phyloP scores from a whole-genome alignment of 176 grass and related monocot species.

The Zoysia japonica region DNA sequence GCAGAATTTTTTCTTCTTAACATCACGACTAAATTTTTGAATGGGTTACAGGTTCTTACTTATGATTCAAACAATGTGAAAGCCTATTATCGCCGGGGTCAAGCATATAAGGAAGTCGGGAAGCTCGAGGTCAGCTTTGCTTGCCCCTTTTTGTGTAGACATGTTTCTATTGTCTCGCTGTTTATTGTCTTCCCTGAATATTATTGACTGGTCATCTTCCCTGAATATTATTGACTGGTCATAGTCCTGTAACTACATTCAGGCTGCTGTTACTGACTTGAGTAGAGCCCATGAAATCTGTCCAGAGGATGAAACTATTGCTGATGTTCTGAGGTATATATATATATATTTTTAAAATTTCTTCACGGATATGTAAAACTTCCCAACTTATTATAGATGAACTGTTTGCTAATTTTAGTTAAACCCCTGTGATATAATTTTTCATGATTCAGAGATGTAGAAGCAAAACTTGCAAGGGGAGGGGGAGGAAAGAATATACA shows the following conservation, averaged over 20 bases:
- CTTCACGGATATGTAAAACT: neutral
- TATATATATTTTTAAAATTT: neutral
- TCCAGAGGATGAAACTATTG: constrained; percentile 97
- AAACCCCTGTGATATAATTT: constrained; percentile 20
- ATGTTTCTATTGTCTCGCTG: constrained; percentile 2
- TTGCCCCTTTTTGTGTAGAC: constrained; percentile 2
- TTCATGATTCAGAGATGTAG: constrained; percentile 48
- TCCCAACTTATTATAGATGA: constrained; percentile 7
- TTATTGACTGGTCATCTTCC: constrained; percentile 25
- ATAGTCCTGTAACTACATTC: constrained; percentile 38
- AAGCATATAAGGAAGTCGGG: constrained; percentile 86
- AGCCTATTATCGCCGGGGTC: constrained; percentile 95
- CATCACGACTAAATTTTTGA: constrained; percentile 23
- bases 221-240: constrained; percentile 21
- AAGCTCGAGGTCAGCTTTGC: constrained; percentile 62
- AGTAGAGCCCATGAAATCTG: constrained; percentile 74
- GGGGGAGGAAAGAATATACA: constrained; percentile 41
- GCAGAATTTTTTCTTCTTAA: constrained; percentile 5
- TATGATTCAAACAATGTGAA: constrained; percentile 84
- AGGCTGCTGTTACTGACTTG: constrained; percentile 91
- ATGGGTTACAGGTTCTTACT: constrained; percentile 69
- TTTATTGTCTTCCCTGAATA: constrained; percentile 11
- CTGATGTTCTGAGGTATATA: constrained; percentile 74
- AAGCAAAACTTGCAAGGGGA: constrained; percentile 51
- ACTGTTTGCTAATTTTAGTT: neutral